These are phyloP conservation scores for Sistotremastrum suecicum DNA, from an alignment of 768 basidiomycete genomes.

Conservation along the genomic window DNA sequence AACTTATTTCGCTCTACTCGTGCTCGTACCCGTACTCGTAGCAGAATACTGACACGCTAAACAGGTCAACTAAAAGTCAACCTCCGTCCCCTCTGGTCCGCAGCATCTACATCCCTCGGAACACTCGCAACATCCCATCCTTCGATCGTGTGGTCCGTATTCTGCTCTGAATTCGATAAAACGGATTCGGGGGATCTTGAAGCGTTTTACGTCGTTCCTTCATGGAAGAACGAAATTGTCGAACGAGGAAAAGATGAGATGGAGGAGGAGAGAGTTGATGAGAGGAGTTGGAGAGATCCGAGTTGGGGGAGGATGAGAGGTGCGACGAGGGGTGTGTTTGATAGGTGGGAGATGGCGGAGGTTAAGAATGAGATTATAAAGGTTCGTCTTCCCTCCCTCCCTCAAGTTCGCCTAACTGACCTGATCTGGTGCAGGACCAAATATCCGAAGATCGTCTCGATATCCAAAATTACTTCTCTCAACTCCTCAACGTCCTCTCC, in stretches of 20 bases:
- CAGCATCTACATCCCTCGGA: slow-evolving; percentile 56
- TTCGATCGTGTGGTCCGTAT: slow-evolving; percentile 7
- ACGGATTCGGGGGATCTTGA: slow-evolving; percentile 14
- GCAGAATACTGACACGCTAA: not conserved
- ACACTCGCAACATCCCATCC: slow-evolving; percentile 27
- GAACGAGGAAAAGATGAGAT: slow-evolving; percentile 14
- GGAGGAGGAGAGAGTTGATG: slow-evolving; percentile 36
- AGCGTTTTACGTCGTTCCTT: slow-evolving; percentile 4
- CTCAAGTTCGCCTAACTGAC: not conserved
- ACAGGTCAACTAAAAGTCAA: slow-evolving; percentile 88
- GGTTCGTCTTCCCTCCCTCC: slow-evolving; percentile 14
- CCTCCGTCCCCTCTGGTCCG: slow-evolving; percentile 78
- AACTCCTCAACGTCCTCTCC: slow-evolving; percentile 60
- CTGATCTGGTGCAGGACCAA: slow-evolving; percentile 21
- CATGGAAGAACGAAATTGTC: not conserved
- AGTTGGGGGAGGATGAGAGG: slow-evolving; percentile 46
- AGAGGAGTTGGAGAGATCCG: slow-evolving; percentile 66
- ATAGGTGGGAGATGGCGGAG: slow-evolving; percentile 12
- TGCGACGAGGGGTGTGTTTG: slow-evolving; percentile 1
- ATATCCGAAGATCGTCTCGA: slow-evolving; percentile 49
- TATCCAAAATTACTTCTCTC: slow-evolving; percentile 58
- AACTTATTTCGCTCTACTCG: not conserved
- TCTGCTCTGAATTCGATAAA: not conserved
- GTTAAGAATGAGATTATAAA: slow-evolving; percentile 19
- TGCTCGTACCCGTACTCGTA: not conserved